These are phyloP conservation scores for Suillus clintonianus DNA, from an alignment of 768 basidiomycete genomes.

Conservation along the genomic window DNA sequence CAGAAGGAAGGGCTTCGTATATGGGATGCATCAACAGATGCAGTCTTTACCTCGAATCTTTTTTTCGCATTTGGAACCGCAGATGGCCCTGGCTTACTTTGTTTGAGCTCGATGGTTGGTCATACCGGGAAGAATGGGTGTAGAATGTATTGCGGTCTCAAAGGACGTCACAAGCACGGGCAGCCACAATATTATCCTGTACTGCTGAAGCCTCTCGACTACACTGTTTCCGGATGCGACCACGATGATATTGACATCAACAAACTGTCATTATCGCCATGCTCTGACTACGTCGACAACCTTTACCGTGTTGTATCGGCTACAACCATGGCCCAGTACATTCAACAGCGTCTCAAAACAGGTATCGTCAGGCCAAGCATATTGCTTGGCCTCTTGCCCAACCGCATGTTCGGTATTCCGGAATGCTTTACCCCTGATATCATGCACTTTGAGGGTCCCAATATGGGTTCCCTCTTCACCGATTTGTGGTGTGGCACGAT, in stretches of 20 bases:
- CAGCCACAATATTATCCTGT: constrained; percentile 37
- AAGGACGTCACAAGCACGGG: constrained; percentile 33
- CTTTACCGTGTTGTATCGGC: not conserved
- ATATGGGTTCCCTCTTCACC: constrained; percentile 22
- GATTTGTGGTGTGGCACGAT: constrained; percentile 4
- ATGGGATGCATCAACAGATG: constrained; percentile 19
- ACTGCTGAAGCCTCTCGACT: constrained; percentile 28
- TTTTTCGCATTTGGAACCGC: constrained; percentile 25
- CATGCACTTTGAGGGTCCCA: constrained; percentile 41
- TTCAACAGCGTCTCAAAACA: constrained; percentile 24
- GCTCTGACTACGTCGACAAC: not conserved
- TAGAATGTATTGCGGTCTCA: constrained; percentile 29
- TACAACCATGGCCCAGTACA: constrained; percentile 22
- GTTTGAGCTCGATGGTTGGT: constrained; percentile 35
- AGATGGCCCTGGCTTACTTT: constrained; percentile 35
- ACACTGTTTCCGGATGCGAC: constrained; percentile 20
- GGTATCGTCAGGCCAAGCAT: constrained; percentile 39
- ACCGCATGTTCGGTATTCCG: constrained; percentile 30
- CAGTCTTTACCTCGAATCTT: constrained; percentile 5
- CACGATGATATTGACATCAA: constrained; percentile 25
- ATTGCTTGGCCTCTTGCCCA: constrained; percentile 31
- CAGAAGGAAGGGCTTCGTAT: constrained; percentile 19
- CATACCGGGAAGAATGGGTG: constrained; percentile 32
- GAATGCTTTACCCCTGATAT: constrained; percentile 37
- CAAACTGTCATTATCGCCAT: constrained; percentile 1